These are phyloP conservation scores for Glaciozyma antarctica DNA, from an alignment of 768 basidiomycete species.

Conservation along the genomic window DNA sequence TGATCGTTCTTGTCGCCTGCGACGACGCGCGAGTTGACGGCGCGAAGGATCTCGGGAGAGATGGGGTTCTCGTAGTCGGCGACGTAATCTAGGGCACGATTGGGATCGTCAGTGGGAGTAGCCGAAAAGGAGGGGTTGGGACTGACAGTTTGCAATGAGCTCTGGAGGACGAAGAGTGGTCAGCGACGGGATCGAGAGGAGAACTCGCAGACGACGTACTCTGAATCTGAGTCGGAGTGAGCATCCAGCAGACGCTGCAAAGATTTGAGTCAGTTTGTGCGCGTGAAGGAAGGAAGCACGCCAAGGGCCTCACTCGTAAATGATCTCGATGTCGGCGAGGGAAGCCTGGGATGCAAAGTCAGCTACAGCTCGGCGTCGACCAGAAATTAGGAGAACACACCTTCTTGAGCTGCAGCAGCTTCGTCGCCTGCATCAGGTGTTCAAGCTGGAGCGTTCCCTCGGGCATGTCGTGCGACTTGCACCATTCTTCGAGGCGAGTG, in stretches of 20 bases:
- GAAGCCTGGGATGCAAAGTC: conserved; percentile 48
- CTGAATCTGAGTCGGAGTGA: conserved; percentile 98
- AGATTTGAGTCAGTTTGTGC: background rate
- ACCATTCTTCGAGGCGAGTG: conserved; percentile 86
- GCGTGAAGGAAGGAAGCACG: no score
- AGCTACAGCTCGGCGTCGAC: no score
- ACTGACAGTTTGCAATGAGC: conserved; percentile 61
- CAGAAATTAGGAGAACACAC: no score
- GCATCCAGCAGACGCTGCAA: conserved; percentile 86
- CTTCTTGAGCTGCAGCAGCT: conserved; percentile 93
- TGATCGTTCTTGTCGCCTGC: conserved; percentile 96
- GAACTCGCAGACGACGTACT: conserved; percentile 33
- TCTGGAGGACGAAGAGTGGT: conserved; percentile 37
- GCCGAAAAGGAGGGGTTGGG: background rate
- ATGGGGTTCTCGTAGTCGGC: conserved; percentile 69
- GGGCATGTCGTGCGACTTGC: conserved; percentile 99
- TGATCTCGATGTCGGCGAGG: conserved; percentile 91
- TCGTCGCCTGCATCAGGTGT: conserved; percentile 99
- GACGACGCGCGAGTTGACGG: conserved; percentile 89
- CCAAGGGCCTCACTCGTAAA: conserved; percentile 55
- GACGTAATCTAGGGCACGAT: conserved; percentile 54
- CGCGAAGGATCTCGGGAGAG: conserved; percentile 59
- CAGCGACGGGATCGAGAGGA: background rate
- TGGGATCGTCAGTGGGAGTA: background rate
- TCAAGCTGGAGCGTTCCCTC: conserved; percentile 95